These are phyloP conservation scores for Ophiostoma angusticollis DNA, from an alignment of 2,329 filamentous ascomycete species.

Conservation along the genomic window DNA sequence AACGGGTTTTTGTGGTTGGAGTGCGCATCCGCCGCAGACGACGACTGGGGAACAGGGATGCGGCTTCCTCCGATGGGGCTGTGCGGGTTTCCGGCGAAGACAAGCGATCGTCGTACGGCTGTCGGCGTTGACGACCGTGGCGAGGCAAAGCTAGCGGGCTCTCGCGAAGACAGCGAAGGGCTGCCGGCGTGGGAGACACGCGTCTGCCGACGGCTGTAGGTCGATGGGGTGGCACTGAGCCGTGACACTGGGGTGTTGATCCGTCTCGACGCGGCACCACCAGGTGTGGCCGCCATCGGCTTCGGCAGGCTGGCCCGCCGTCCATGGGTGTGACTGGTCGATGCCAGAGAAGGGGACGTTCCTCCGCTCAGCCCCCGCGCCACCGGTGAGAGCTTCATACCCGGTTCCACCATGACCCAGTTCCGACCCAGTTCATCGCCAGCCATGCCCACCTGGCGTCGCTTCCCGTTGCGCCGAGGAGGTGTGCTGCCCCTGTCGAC, in stretches of 20 bases:
- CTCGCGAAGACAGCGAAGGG: constrained; percentile 25
- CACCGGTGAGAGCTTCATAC: no score
- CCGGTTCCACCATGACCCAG: constrained; percentile 55
- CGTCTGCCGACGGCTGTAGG: constrained; percentile 12
- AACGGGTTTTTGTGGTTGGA: no score
- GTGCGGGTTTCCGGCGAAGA: neutral
- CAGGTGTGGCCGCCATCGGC: constrained; percentile 15
- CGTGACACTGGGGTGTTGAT: constrained; percentile 31
- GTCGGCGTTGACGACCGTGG: constrained; percentile 29
- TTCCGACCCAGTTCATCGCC: constrained; percentile 48
- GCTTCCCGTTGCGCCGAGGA: constrained; percentile 35
- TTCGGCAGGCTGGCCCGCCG: constrained; percentile 8
- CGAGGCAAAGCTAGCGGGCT: constrained; percentile 42
- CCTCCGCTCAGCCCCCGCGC: neutral
- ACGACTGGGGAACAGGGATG: constrained; percentile 25
- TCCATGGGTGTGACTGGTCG: neutral
- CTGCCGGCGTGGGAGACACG: constrained; percentile 36
- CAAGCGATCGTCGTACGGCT: neutral
- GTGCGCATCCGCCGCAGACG: neutral
- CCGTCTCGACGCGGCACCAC: constrained; percentile 27
- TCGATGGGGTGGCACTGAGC: constrained; percentile 18
- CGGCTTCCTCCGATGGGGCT: constrained; percentile 23
- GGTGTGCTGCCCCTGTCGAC: neutral
- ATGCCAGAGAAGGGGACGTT: neutral
- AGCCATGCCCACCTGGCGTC: constrained; percentile 38